phyloP scores from a whole-genome alignment of 78 protist genomes.

The Speleostelium caveatum region DNA sequence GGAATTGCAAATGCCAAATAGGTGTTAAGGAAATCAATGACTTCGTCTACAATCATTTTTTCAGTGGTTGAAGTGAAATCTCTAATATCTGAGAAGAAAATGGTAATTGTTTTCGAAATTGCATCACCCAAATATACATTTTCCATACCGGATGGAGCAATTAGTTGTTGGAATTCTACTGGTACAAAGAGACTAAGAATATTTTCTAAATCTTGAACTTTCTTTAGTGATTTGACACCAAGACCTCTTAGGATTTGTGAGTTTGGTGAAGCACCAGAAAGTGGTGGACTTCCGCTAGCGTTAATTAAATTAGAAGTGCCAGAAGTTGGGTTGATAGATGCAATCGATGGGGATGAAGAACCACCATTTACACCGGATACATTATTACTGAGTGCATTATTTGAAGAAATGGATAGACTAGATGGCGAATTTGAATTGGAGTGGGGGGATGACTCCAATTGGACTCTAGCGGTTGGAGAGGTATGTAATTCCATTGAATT shows the following conservation, averaged over 20 bases:
- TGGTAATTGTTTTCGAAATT: conserved; percentile 67
- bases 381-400: not conserved
- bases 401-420: not conserved
- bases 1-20: conserved; percentile 77
- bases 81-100: conserved; percentile 73
- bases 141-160: conserved; percentile 77
- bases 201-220: conserved; percentile 51
- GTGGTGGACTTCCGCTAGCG: not conserved
- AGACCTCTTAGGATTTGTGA: not conserved
- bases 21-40: conserved; percentile 67
- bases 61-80: conserved; percentile 82
- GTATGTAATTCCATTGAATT: too few relatives aligned
- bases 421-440: not conserved
- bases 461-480: not conserved
- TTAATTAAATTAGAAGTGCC: not conserved
- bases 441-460: not conserved
- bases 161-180: conserved; percentile 73
- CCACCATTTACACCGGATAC: not conserved
- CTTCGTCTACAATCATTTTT: conserved; percentile 78
- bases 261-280: not conserved
- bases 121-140: conserved; percentile 75
- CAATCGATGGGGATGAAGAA: not conserved
- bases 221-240: conserved; percentile 8
- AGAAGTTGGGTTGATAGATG: not conserved
- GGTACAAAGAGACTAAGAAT: conserved; percentile 71